These are phyloP conservation scores for Cyberlindnera xylosilytica DNA, from an alignment of 805 yeast species.

Conservation along the genomic window DNA sequence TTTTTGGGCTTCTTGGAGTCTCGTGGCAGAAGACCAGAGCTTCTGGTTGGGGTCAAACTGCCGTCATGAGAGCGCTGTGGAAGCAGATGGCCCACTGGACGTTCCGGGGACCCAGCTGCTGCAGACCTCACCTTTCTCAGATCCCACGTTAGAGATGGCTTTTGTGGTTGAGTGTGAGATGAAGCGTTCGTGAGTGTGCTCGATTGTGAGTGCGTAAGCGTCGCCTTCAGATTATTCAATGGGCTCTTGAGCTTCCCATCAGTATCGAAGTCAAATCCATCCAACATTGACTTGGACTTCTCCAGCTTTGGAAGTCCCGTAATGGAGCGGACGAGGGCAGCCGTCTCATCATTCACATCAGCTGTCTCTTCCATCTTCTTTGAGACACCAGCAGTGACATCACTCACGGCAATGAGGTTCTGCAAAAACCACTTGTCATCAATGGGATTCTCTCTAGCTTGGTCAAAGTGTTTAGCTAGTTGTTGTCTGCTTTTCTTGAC, in stretches of 20 bases:
- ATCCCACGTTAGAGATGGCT: slow-evolving; percentile 2
- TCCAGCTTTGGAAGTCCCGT: slow-evolving; percentile 34
- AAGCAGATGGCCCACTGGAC: too few species aligned
- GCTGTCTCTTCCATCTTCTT: slow-evolving; percentile 31
- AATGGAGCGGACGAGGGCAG: slow-evolving; percentile 37
- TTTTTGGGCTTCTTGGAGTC: not conserved
- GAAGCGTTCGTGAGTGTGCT: not conserved
- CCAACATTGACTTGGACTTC: slow-evolving; percentile 26
- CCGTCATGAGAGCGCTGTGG: not conserved
- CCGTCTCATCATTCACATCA: slow-evolving; percentile 29
- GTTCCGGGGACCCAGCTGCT: not conserved
- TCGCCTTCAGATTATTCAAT: slow-evolving; percentile 4
- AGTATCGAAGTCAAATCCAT: slow-evolving; percentile 16
- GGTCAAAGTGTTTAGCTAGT: slow-evolving; percentile 3
- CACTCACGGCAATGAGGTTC: slow-evolving; percentile 23
- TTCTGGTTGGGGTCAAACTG: not conserved
- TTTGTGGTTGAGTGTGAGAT: not conserved
- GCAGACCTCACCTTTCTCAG: slow-evolving; percentile 2
- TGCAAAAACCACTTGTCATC: slow-evolving; percentile 5
- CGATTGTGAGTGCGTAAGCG: slow-evolving; percentile 4
- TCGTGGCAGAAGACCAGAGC: too few species aligned
- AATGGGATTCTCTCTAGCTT: not conserved
- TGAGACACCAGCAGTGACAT: slow-evolving; percentile 21
- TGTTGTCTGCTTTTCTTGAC: slow-evolving; percentile 8
- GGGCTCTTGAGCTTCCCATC: not conserved